A percentile compares a stretch with the other conserved stretches of the same genome.
Conservation (phyloP, 805 yeast genomes). For the Saccharomycopsis schoenii region DNA sequence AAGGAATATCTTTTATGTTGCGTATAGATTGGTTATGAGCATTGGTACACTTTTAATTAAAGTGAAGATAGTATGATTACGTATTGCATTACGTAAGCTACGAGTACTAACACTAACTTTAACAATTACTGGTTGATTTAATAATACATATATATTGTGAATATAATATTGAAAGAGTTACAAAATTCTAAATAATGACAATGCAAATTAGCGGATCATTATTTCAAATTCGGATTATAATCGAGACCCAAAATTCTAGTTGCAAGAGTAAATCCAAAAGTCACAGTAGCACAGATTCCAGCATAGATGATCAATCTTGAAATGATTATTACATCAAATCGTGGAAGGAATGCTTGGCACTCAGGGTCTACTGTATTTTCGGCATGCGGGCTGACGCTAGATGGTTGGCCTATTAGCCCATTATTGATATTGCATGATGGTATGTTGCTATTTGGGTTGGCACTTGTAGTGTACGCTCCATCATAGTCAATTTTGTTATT, state of each 20-base stretch:
- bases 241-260: slow-evolving; percentile 17
- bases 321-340: slow-evolving; percentile 67
- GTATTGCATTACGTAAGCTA: no score
- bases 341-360: slow-evolving; percentile 44
- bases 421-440: no score
- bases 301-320: slow-evolving; percentile 74
- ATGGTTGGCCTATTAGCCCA: no score
- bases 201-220: neutral
- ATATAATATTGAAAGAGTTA: no score
- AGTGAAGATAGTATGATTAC: no score
- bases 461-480: neutral
- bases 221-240: slow-evolving; percentile 4
- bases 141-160: no score
- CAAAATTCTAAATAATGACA: no score
- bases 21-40: neutral
- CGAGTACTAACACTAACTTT: no score
- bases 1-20: neutral
- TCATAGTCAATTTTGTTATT: no score
- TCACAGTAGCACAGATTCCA: slow-evolving; percentile 59
- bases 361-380: slow-evolving; percentile 16
- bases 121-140: no score
- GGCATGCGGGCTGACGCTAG: no score
- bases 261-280: slow-evolving; percentile 26
- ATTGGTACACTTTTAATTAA: no score
- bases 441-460: neutral